phyloP scores from a whole-genome alignment of 2,329 filamentous ascomycete species.

The Monosporascus sp. region DNA sequence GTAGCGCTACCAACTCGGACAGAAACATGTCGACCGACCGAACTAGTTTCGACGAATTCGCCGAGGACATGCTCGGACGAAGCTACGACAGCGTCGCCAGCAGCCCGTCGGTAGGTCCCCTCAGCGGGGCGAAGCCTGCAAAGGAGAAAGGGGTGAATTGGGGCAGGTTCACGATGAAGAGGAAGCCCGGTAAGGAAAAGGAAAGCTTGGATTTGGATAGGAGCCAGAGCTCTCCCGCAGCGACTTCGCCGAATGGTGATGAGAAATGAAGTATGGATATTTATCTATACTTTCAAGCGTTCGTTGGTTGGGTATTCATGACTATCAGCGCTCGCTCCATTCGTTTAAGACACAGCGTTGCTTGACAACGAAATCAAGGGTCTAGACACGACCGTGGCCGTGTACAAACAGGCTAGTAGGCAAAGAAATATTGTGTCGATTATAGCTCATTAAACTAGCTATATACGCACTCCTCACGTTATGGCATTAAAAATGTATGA shows the following conservation, averaged over 20 bases:
- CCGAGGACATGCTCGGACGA: conserved; percentile 43
- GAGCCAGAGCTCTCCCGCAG: conserved; percentile 18
- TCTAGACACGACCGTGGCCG: too few species aligned
- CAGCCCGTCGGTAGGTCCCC: conserved; percentile 50
- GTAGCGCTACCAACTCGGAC: conserved; percentile 53
- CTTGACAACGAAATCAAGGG: too few species aligned
- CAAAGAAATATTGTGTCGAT: too few species aligned
- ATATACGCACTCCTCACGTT: too few species aligned
- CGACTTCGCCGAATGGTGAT: conserved; percentile 14
- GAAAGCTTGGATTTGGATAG: conserved; percentile 50
- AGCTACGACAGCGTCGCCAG: conserved; percentile 52
- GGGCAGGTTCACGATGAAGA: conserved; percentile 53
- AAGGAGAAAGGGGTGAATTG: conserved; percentile 44
- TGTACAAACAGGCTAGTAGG: too few species aligned
- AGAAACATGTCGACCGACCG: conserved; percentile 50
- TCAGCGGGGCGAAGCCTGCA: conserved; percentile 34
- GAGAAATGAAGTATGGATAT: conserved; percentile 9
- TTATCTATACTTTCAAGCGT: too few species aligned
- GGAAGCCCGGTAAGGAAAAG: conserved; percentile 50
- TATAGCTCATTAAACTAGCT: too few species aligned
- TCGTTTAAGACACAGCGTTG: too few species aligned
- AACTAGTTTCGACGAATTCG: conserved; percentile 52
- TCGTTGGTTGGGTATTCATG: too few species aligned
- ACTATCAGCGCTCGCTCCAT: too few species aligned
- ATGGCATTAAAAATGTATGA: too few species aligned